phyloP scores from a whole-genome alignment of 305 asterid species.

The Fraxinus angustifolia region DNA sequence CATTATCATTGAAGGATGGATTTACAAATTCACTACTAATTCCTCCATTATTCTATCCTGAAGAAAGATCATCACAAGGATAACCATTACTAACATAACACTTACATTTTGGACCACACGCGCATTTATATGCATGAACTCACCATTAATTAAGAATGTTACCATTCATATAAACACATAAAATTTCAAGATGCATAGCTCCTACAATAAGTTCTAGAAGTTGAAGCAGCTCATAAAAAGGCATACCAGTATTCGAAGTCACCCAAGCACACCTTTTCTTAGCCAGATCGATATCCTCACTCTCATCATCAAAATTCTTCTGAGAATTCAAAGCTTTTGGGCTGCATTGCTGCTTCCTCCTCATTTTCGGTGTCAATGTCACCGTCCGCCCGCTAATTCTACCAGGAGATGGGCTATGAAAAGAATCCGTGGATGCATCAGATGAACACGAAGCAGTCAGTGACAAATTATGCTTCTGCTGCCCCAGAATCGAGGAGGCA shows the following conservation, averaged over 20 bases:
- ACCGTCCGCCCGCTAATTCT: constrained; percentile 45
- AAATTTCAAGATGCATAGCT: not conserved
- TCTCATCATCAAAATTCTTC: constrained; percentile 39
- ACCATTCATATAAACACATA: not conserved
- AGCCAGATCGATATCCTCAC: constrained; percentile 35
- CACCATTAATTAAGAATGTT: not conserved
- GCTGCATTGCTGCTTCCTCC: constrained; percentile 51
- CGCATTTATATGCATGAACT: not conserved
- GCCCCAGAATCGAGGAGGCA: constrained; percentile 51
- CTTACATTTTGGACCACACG: not conserved
- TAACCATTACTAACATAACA: not conserved
- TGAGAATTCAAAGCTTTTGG: constrained; percentile 35
- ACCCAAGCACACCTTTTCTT: constrained; percentile 92
- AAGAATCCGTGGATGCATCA: constrained; percentile 77
- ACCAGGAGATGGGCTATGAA: constrained; percentile 79
- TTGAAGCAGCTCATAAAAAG: constrained; percentile 7
- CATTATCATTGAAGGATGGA: not conserved
- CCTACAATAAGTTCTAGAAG: not conserved
- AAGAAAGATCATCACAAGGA: constrained; percentile 10
- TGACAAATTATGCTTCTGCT: constrained; percentile 61
- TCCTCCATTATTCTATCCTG: constrained; percentile 11
- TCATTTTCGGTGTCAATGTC: constrained; percentile 25
- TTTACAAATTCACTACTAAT: not conserved
- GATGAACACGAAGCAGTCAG: constrained; percentile 79
- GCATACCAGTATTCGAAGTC: constrained; percentile 73